Evolutionary conservation across 2,329 filamentous ascomycete genomes (phyloP), one percentile per base, ranked within the genome.

Genomic region (Aspergillus glaucus): DNA sequence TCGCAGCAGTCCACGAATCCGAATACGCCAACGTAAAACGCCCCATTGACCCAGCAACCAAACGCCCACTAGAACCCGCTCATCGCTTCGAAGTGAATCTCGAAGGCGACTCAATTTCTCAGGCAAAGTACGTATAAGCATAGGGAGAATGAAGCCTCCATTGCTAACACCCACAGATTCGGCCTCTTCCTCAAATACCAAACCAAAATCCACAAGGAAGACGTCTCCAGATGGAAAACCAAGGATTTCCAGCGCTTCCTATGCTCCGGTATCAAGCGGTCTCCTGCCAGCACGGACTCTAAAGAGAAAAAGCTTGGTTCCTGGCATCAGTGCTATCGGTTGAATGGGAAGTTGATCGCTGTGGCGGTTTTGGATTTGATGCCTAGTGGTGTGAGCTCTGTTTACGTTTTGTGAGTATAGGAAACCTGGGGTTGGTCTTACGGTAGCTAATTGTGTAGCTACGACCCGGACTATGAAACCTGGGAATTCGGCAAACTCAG

Each of bases 401-500:
- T 77, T 43, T 77, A 77, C 52, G 61, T 76, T 15, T 75, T 75
- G 73, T 76, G 57, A 62, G 68, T 9, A 28, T 15, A 15, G 15
- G 15, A 15, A 15, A 15, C 15, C 15, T 15, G 15, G 15, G 15
- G 15, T 15, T 15, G 15, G 15, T 15, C 15, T 15, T 15, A 15
- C 15, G 15, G 15, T 15, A 15, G 47, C 26, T 43, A 44, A 52
- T 24, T 39, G 2, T 43, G 1, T 47, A 76, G 74, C 52, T 85
- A 85, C 60, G 79, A 84, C 56, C 76, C 75, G 8, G 78, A 81
- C 49, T 80, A 79, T 57, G 77, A 78, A 53, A 71, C 78, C 43
- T 84, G 75, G 75, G 78, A 79, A 48, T 79, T 84, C 57, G 82
- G 82, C 4, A 85, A 85, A 61, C 62, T 84, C 44, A 81, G 78